Evolutionary conservation across 495 filamentous ascomycete species (phyloP).

Genomic region (Penicillium robsamsonii): DNA sequence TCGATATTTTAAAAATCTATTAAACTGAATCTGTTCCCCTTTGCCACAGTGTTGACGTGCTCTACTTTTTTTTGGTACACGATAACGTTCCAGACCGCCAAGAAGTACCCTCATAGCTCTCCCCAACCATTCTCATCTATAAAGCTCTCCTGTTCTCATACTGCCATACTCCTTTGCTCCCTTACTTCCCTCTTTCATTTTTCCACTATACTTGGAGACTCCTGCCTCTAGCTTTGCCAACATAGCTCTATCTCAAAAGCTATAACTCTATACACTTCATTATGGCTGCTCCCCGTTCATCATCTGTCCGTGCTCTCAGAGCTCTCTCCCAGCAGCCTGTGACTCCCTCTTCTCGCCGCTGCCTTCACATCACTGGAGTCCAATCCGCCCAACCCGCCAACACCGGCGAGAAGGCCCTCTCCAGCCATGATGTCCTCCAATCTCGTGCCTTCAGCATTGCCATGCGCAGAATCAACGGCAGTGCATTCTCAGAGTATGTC

Average conservation of each 20-base stretch:
- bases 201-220: not conserved
- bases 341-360: slow-evolving; percentile 40
- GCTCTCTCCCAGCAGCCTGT: slow-evolving; percentile 44
- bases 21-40: no score
- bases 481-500: slow-evolving; percentile 41
- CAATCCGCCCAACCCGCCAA: slow-evolving; percentile 45
- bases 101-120: slow-evolving; percentile 31
- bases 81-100: slow-evolving; percentile 31
- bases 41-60: slow-evolving; percentile 7
- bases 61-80: slow-evolving; percentile 11
- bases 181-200: slow-evolving; percentile 1
- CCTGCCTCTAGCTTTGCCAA: not conserved
- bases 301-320: slow-evolving; percentile 50
- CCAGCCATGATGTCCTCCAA: slow-evolving; percentile 52
- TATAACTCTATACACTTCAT: slow-evolving; percentile 15
- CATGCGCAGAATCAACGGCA: slow-evolving; percentile 46
- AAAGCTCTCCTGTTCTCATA: slow-evolving; percentile 13
- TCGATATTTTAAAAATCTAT: not conserved
- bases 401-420: slow-evolving; percentile 39
- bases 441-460: slow-evolving; percentile 56
- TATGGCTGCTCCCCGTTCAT: slow-evolving; percentile 52
- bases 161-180: slow-evolving; percentile 4
- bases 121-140: slow-evolving; percentile 33
- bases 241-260: slow-evolving; percentile 3
- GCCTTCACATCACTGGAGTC: slow-evolving; percentile 56